Base-by-base conservation (phyloP, 2,329 filamentous ascomycete species). In the Huntiella abstrusa region DNA sequence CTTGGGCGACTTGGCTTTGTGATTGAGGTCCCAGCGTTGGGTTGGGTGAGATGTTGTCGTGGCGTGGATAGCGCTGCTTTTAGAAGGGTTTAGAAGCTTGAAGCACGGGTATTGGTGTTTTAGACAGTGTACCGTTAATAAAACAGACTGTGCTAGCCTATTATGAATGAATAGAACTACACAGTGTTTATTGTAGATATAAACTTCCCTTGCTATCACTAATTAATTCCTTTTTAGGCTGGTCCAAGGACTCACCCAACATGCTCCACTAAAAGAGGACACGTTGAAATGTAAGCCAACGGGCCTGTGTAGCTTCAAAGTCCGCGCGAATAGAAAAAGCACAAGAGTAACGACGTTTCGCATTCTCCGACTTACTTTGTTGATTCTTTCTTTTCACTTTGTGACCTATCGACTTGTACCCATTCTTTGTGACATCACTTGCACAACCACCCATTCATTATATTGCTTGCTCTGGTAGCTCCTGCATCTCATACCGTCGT, bases 331-430 rank as follows among this genome's bases (percentile, higher is more conserved):
- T 49, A 49, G 48, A 49, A 46, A 49, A 46, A 40, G 17, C 36
- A 28, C 22, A 28, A 28, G 22, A 28, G 1, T 1, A 33, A 28
- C 41, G 16, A 13, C 19, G 16, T 33, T 19, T 41, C 34, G 32
- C 10, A 22, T 43, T 28, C 7, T 33, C 44, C 17, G 36, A 15
- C 33, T 34, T 34, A n/a, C 34, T 42, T 35, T 44, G 41, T 36
- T 41, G 41, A 43, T 22, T 43, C 37, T 13, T 35, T 33, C 38
- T 19, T 44, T 49, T 36, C 13, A 19, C 47, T 33, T 36, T 36
- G 39, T n/a, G 33, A 15, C n/a, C 54, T 54, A 66, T 33, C 56
- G 60, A 32, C 57, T 45, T 34, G 42, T 33, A 19, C 10, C 17
- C 10, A 28, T 22, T 28, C 22, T 10, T 28, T 28, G 22, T 28